phyloP scores from a whole-genome alignment of 1,284 basidiomycete species.

The Serendipita sp. region DNA sequence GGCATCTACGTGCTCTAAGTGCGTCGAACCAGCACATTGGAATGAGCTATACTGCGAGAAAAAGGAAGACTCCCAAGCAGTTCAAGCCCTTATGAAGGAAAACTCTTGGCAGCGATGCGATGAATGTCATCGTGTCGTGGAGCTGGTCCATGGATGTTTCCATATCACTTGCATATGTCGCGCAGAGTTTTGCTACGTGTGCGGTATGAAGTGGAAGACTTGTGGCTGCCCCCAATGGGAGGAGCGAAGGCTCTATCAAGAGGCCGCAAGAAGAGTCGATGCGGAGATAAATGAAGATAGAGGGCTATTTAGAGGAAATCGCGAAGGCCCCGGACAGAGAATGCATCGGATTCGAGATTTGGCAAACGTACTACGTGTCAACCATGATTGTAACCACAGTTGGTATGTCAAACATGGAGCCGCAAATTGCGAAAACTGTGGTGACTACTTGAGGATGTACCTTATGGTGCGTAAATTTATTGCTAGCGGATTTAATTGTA shows the following conservation, averaged over 20 bases:
- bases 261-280: neutral
- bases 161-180: slow-evolving; percentile 38
- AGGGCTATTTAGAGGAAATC: neutral
- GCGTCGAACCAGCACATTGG: neutral
- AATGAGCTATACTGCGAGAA: neutral
- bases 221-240: slow-evolving; percentile 1
- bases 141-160: slow-evolving; percentile 32
- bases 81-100: neutral
- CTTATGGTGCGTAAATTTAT: neutral
- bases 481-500: too few relatives aligned
- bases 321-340: neutral
- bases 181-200: slow-evolving; percentile 39
- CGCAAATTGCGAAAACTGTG: neutral
- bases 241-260: neutral
- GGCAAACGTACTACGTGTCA: neutral
- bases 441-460: neutral
- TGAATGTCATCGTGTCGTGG: slow-evolving; percentile 29
- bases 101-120: slow-evolving; percentile 26
- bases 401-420: neutral
- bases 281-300: neutral
- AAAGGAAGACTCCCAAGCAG: neutral
- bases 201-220: slow-evolving; percentile 36
- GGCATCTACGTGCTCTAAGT: neutral
- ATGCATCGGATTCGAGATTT: neutral
- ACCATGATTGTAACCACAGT: neutral